A percentile compares a stretch with the other conserved stretches of the same genome.
Evolutionary conservation across 176 grass and related monocot genomes (phyloP).

Genomic region (Hordeum vulgare): MorexV3_pseudomolecules_assembly NC_058521.1:32234736-32235235

Average conservation of each 20-base stretch:
- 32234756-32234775: not conserved
- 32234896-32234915: not conserved
- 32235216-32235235: no score
- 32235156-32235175: no score
- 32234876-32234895: not conserved
- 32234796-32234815: conserved; percentile 25
- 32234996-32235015: not conserved
- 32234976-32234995: not conserved
- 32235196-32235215: no score
- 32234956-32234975: not conserved
- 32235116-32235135: not conserved
- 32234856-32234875: not conserved
- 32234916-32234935: not conserved
- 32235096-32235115: not conserved
- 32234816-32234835: conserved; percentile 17
- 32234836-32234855: not conserved
- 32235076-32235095: no score
- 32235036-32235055: not conserved
- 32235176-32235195: no score
- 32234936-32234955: not conserved
- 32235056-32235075: no score
- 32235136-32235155: no score
- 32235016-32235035: not conserved
- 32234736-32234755: not conserved
- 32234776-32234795: not conserved